phyloP scores from a whole-genome alignment of 768 basidiomycete genomes.

The Termitomyces titanicus region DNA sequence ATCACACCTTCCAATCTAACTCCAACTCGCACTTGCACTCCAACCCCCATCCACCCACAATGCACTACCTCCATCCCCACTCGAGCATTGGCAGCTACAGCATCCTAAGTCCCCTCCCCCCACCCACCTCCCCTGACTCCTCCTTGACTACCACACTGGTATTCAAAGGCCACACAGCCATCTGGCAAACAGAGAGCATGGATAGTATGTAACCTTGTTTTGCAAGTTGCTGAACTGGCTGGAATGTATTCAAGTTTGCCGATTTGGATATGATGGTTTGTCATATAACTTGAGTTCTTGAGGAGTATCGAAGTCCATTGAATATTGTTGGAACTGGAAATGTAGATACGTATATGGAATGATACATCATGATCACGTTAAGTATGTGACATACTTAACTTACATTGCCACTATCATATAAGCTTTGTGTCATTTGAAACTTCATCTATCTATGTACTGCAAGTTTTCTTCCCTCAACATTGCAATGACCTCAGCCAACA shows the following conservation, averaged over 20 bases:
- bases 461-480: no score
- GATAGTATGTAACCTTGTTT: conserved; percentile 79
- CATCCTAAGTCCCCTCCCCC: conserved; percentile 14
- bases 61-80: conserved; percentile 4
- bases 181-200: conserved; percentile 83
- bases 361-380: no score
- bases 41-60: not conserved
- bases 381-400: no score
- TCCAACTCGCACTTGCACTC: not conserved
- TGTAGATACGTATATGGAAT: no score
- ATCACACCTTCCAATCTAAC: conserved; percentile 7
- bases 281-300: conserved; percentile 69
- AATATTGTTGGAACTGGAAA: no score
- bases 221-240: conserved; percentile 80
- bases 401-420: no score
- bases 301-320: no score
- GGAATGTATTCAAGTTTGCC: conserved; percentile 85
- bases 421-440: no score
- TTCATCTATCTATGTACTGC: no score
- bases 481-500: no score
- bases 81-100: conserved; percentile 19
- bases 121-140: conserved; percentile 5
- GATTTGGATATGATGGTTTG: conserved; percentile 85
- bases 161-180: conserved; percentile 34
- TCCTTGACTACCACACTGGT: not conserved